These are phyloP conservation scores for Mimosa bimucronata DNA, from an alignment of 306 rosid genomes.

Conservation along the genomic window DNA sequence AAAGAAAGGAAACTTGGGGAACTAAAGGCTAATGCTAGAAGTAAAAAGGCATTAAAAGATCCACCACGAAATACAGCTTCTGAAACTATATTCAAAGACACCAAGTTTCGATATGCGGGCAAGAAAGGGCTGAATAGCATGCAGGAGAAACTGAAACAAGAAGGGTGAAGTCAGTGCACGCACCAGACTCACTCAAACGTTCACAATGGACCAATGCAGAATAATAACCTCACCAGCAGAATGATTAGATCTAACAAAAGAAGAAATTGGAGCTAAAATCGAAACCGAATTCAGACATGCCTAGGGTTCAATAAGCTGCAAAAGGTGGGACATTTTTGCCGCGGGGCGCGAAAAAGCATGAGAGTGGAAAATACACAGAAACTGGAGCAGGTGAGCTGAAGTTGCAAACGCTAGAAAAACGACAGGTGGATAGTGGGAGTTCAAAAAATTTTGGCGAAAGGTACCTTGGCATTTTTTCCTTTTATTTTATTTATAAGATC, in stretches of 20 bases:
- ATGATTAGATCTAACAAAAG: conserved; percentile 55
- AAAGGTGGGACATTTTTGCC: conserved; percentile 40
- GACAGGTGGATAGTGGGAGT: conserved; percentile 12
- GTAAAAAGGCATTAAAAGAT: conserved; percentile 35
- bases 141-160: conserved; percentile 20
- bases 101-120: conserved; percentile 34
- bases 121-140: neutral
- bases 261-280: conserved; percentile 28
- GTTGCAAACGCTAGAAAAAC: conserved; percentile 33
- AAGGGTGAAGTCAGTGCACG: conserved; percentile 8
- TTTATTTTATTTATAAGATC: no score
- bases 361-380: conserved; percentile 39
- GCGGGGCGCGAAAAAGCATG: conserved; percentile 47
- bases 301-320: conserved; percentile 47
- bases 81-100: conserved; percentile 28
- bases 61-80: conserved; percentile 51
- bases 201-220: neutral
- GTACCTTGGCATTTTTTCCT: no score
- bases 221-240: conserved; percentile 27
- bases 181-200: neutral
- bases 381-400: conserved; percentile 39
- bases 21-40: conserved; percentile 5
- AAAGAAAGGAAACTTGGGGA: conserved; percentile 25
- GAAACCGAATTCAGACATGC: conserved; percentile 34
- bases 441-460: neutral